Percentiles rank a stretch among this genome's conserved stretches.
phyloP scores from a whole-genome alignment of 306 rosid species.

The Lathyrus oleraceus region DNA sequence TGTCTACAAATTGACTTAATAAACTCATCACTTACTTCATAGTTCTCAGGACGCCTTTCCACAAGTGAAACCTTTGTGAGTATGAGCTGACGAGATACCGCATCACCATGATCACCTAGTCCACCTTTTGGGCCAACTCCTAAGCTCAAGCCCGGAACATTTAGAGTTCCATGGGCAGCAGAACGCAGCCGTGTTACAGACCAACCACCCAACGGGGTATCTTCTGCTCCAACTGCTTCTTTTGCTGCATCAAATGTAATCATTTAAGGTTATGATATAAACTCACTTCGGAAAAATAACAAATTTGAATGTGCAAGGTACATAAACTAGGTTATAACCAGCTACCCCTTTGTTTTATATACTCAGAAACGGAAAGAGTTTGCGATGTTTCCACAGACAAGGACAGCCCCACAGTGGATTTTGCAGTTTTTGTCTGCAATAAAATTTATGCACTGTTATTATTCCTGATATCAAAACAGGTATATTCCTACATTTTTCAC shows the following conservation, averaged over 20 bases:
- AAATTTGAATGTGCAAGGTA: constrained; percentile 26
- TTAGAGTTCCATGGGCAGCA: constrained; percentile 94
- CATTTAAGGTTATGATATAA: constrained; percentile 27
- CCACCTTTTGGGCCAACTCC: constrained; percentile 98
- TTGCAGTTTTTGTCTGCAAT: constrained; percentile 92
- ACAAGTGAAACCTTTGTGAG: constrained; percentile 92
- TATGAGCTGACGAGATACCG: constrained; percentile 95
- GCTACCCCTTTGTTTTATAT: constrained; percentile 82
- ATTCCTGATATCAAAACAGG: constrained; percentile 24
- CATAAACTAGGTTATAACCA: constrained; percentile 28
- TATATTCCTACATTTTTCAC: constrained; percentile 6
- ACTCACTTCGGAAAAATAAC: constrained; percentile 22
- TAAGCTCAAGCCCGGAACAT: constrained; percentile 89
- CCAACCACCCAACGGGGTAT: constrained; percentile 96
- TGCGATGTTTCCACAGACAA: constrained; percentile 86
- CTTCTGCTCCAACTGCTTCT: constrained; percentile 99
- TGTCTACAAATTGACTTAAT: constrained; percentile 24
- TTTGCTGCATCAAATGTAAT: constrained; percentile 58
- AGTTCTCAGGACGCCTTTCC: constrained; percentile 99
- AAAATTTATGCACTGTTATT: constrained; percentile 28
- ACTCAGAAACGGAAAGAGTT: constrained; percentile 67
- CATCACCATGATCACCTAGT: constrained; percentile 97
- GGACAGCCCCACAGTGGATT: constrained; percentile 79
- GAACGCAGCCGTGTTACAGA: constrained; percentile 94
- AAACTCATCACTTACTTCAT: constrained; percentile 86